Evolutionary conservation across 202 grass and related monocot genomes (phyloP).

Genomic region (Panicum virgatum): DNA sequence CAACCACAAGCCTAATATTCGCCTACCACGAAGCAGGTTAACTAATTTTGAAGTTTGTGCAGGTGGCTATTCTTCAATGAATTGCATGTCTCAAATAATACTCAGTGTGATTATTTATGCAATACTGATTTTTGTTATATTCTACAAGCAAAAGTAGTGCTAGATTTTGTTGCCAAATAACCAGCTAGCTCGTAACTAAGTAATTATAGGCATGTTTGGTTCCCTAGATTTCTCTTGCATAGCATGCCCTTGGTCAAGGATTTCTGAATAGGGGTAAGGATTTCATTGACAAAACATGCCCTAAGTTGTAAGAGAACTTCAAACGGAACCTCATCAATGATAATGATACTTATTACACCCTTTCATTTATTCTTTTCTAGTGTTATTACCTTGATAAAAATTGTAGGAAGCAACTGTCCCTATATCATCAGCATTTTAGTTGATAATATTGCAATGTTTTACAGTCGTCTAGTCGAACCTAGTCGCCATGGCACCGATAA

Average conservation of each 20-base stretch:
- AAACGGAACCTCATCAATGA: neutral
- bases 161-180: neutral
- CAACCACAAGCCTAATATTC: neutral
- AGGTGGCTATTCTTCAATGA: neutral
- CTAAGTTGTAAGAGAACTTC: constrained; percentile 3
- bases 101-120: neutral
- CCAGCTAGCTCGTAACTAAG: neutral
- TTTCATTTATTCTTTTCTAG: neutral
- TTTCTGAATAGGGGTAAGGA: neutral
- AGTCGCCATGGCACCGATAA: no score
- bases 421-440: neutral
- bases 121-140: neutral
- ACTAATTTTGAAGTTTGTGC: constrained; percentile 2
- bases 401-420: neutral
- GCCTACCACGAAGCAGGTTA: neutral
- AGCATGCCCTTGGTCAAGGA: neutral
- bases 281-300: neutral
- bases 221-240: neutral
- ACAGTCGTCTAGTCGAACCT: no score
- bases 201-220: neutral
- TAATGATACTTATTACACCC: neutral
- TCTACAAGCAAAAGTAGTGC: neutral
- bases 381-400: neutral
- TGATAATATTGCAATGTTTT: neutral
- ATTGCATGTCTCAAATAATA: neutral